Evolutionary conservation across 1,139 yeast species (phyloP).

Genomic region (Lodderomyces orthopsilosis): DNA sequence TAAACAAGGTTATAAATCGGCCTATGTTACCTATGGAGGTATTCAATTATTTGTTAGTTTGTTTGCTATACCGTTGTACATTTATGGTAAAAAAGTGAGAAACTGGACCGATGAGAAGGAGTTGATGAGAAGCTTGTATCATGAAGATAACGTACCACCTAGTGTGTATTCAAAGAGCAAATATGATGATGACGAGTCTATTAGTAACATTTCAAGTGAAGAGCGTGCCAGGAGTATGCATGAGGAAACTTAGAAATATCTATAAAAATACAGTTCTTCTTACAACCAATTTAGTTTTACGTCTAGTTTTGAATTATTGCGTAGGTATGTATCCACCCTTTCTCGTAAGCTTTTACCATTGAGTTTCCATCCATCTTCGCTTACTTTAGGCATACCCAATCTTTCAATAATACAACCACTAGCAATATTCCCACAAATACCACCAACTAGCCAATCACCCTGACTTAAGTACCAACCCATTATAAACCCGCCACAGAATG

Average conservation of each 20-base stretch:
- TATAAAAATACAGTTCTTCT: not conserved
- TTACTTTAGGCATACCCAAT: slow-evolving; percentile 61
- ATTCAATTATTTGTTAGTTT: slow-evolving; percentile 50
- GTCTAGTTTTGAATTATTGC: slow-evolving; percentile 10
- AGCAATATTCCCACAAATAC: slow-evolving; percentile 69
- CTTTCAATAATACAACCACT: slow-evolving; percentile 80
- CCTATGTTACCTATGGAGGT: slow-evolving; percentile 54
- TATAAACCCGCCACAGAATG: slow-evolving; percentile 80
- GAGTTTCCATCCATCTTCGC: slow-evolving; percentile 39
- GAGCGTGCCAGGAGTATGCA: not conserved
- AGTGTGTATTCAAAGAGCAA: slow-evolving; percentile 8
- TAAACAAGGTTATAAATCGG: slow-evolving; percentile 41
- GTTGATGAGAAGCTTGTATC: slow-evolving; percentile 33
- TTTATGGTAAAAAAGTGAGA: slow-evolving; percentile 53
- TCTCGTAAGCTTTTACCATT: slow-evolving; percentile 43
- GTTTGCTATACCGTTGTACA: slow-evolving; percentile 51
- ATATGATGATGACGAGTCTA: not conserved
- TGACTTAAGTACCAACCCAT: slow-evolving; percentile 51
- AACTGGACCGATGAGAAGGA: slow-evolving; percentile 50
- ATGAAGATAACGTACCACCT: slow-evolving; percentile 21
- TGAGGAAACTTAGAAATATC: not conserved
- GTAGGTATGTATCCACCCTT: slow-evolving; percentile 28
- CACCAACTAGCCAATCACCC: slow-evolving; percentile 53
- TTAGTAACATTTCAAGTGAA: slow-evolving; percentile 1
- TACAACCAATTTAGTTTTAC: slow-evolving; percentile 7